Evolutionary conservation across 331 rosid species (phyloP).

Genomic region (Ulmus americana): DNA sequence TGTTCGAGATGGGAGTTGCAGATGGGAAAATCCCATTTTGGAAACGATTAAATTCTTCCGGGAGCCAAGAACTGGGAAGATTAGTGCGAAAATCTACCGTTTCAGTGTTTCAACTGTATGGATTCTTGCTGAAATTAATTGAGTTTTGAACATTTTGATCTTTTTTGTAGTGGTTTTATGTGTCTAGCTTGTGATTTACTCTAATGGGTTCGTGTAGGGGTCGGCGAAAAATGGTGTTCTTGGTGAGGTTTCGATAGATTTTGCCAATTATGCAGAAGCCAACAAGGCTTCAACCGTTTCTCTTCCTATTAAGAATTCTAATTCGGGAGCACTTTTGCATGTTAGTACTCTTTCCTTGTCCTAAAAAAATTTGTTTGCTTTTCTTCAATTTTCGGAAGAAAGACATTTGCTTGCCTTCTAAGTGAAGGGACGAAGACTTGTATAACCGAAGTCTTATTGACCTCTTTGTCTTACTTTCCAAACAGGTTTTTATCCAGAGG

Average conservation of each 20-base stretch:
- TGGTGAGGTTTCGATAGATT: conserved; percentile 72
- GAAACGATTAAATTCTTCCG: conserved; percentile 61
- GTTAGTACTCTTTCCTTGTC: conserved; percentile 45
- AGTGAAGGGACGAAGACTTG: conserved; percentile 12
- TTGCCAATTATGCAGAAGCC: conserved; percentile 70
- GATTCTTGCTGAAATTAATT: conserved; percentile 5
- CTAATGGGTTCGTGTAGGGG: conserved; percentile 47
- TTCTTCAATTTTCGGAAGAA: neutral
- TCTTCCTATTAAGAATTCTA: conserved; percentile 76
- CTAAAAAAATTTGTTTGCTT: neutral
- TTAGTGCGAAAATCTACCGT: conserved; percentile 56
- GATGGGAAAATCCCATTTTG: conserved; percentile 68
- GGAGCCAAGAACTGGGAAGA: conserved; percentile 62
- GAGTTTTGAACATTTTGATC: neutral
- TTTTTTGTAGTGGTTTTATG: conserved; percentile 13
- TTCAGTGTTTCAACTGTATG: conserved; percentile 62
- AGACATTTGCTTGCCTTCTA: conserved; percentile 16
- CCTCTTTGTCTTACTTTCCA: conserved; percentile 27
- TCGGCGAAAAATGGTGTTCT: conserved; percentile 46
- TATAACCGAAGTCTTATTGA: conserved; percentile 14
- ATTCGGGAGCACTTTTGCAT: conserved; percentile 64
- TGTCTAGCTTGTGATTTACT: conserved; percentile 22
- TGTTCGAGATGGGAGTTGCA: conserved; percentile 63
- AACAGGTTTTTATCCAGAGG: conserved; percentile 69
- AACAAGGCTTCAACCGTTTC: conserved; percentile 51